Percentiles rank a stretch among this genome's conserved stretches.
Evolutionary conservation across 148 eudicot species (phyloP).

Genomic region (Camellia japonica): DNA sequence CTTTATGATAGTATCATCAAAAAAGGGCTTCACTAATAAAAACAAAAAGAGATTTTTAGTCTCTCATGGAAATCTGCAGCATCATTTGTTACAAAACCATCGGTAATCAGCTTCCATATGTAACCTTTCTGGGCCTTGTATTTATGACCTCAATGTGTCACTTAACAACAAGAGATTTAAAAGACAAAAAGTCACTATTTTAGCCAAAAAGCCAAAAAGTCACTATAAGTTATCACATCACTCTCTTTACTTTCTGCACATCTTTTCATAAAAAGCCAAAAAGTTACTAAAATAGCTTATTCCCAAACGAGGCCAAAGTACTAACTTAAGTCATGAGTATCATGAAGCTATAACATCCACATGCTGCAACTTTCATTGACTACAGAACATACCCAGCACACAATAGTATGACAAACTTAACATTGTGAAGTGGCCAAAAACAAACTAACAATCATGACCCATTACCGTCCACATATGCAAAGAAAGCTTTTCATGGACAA

Average conservation of each 20-base stretch:
- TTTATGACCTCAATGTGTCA: not conserved
- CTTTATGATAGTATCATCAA: not conserved
- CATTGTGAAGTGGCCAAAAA: slow-evolving; percentile 2
- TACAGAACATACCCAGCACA: not conserved
- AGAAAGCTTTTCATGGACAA: not conserved
- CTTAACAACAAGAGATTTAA: not conserved
- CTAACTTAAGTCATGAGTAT: not conserved
- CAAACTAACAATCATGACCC: not conserved
- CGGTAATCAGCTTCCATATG: not conserved
- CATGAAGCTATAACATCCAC: not conserved
- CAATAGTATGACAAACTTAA: not conserved
- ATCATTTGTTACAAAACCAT: not conserved
- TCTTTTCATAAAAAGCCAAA: too few species aligned
- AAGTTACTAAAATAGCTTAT: too few species aligned
- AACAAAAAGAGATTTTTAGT: not conserved
- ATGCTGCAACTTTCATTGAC: not conserved
- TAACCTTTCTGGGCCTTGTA: not conserved
- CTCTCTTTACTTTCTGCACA: too few species aligned
- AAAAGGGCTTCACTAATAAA: not conserved
- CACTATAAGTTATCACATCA: too few species aligned
- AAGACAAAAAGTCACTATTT: not conserved
- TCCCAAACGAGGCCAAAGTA: too few species aligned
- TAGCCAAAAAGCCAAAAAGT: too few species aligned
- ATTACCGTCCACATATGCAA: not conserved
- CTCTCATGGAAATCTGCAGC: not conserved